Evolutionary conservation across 805 yeast species (phyloP).

Genomic region (Kuraishia cidri): DNA sequence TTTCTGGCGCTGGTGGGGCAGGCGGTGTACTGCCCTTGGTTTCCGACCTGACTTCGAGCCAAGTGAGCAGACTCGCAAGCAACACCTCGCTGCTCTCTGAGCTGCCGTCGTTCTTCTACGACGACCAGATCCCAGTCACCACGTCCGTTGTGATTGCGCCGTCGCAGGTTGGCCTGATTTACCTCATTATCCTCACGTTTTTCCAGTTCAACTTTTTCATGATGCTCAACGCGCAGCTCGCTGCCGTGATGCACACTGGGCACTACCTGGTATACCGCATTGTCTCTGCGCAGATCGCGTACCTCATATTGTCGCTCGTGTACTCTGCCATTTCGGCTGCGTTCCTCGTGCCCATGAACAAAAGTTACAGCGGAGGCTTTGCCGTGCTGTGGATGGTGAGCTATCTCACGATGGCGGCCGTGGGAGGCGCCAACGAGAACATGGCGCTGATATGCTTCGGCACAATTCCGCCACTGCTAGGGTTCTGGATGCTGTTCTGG

Average conservation of each 20-base stretch:
- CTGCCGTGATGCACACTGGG: constrained; percentile 26
- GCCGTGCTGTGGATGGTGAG: constrained; percentile 67
- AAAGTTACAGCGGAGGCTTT: constrained; percentile 57
- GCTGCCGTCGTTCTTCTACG: constrained; percentile 3
- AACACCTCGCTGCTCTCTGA: constrained; percentile 16
- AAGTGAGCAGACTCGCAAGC: constrained; percentile 11
- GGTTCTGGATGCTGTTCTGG: constrained; percentile 67
- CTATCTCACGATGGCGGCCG: constrained; percentile 63
- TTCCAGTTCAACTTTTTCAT: constrained; percentile 59
- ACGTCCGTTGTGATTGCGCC: constrained; percentile 54
- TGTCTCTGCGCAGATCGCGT: constrained; percentile 37
- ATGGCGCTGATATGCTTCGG: constrained; percentile 42
- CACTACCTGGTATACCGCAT: constrained; percentile 47
- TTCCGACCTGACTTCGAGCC: constrained; percentile 13
- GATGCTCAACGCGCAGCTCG: constrained; percentile 42
- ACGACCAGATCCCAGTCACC: constrained; percentile 42
- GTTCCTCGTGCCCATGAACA: constrained; percentile 52
- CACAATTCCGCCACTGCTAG: constrained; percentile 52
- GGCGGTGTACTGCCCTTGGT: constrained; percentile 18
- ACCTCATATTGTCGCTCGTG: constrained; percentile 47
- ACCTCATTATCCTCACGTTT: constrained; percentile 61
- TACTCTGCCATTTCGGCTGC: constrained; percentile 57
- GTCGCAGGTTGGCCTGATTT: constrained; percentile 68
- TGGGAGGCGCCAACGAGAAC: constrained; percentile 70
- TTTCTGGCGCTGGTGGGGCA: constrained; percentile 15